Percentiles rank a stretch among this genome's conserved stretches.
Evolutionary conservation across 805 yeast genomes (phyloP).

Genomic region (Hyphopichia homilentoma): DNA sequence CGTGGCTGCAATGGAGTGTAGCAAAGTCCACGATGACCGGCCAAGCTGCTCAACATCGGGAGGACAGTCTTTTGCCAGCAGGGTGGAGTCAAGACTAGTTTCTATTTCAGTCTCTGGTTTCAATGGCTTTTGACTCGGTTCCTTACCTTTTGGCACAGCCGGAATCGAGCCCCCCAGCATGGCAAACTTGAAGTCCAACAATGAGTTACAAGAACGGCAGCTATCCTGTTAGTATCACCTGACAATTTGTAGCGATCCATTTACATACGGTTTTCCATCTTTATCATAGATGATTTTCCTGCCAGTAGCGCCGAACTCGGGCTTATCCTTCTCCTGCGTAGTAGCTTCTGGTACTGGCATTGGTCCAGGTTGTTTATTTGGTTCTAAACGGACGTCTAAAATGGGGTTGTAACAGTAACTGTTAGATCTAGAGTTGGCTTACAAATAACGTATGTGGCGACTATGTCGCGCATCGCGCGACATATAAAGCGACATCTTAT

Average conservation of each 20-base stretch:
- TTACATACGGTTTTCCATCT: conserved; percentile 93
- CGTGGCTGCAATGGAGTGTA: conserved; percentile 86
- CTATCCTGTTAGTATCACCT: conserved; percentile 20
- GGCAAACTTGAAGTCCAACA: conserved; percentile 75
- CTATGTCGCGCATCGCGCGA: no score
- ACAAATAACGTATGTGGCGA: no score
- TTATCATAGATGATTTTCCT: conserved; percentile 72
- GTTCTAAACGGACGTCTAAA: no score
- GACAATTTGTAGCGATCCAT: not conserved
- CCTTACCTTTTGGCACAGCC: conserved; percentile 2
- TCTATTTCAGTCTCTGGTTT: conserved; percentile 18
- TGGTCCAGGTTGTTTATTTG: no score
- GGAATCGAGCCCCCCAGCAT: conserved; percentile 14
- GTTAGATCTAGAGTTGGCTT: no score
- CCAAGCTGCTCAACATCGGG: conserved; percentile 85
- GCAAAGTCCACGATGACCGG: conserved; percentile 83
- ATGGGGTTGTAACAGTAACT: no score
- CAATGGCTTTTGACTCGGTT: conserved; percentile 4
- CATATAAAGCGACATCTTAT: no score
- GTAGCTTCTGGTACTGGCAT: no score
- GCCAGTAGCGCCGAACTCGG: conserved; percentile 57
- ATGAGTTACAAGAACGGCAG: conserved; percentile 85
- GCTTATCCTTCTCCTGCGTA: no score
- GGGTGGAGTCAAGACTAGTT: no score
- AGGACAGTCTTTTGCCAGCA: conserved; percentile 65